These are phyloP conservation scores for Yarrowia osloensis DNA, from an alignment of 805 yeast genomes.

Conservation along the genomic window DNA sequence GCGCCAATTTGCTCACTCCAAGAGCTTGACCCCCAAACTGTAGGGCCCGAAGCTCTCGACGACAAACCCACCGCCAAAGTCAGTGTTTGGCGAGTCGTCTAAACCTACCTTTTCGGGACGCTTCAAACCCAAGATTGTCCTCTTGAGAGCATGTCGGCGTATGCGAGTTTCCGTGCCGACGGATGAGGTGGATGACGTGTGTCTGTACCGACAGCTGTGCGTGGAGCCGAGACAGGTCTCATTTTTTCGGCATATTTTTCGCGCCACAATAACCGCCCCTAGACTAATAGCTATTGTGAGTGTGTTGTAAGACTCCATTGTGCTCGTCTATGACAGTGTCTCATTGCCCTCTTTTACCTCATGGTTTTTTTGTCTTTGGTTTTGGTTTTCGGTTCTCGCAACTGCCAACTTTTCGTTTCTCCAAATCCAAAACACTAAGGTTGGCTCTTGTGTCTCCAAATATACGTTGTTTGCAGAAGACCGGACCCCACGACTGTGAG, in stretches of 20 bases:
- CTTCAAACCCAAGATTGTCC: neutral
- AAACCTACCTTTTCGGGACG: neutral
- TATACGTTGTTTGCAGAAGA: conserved; percentile 13
- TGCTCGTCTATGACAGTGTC: too few species aligned
- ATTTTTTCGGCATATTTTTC: too few species aligned
- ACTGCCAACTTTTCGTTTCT: neutral
- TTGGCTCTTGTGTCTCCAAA: conserved; percentile 9
- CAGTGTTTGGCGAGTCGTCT: neutral
- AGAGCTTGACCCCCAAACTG: neutral
- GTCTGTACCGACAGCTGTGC: too few species aligned
- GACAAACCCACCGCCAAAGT: too few species aligned
- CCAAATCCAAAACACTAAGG: neutral
- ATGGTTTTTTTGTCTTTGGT: neutral
- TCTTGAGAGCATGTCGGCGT: neutral
- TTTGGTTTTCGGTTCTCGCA: too few species aligned
- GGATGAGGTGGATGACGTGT: too few species aligned
- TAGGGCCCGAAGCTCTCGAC: neutral
- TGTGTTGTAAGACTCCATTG: too few species aligned
- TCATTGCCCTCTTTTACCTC: too few species aligned
- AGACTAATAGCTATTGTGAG: too few species aligned
- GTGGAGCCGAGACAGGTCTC: too few species aligned
- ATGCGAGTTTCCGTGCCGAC: neutral
- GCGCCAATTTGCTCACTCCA: neutral
- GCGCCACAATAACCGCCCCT: too few species aligned
- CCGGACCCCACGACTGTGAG: neutral